phyloP scores from a whole-genome alignment of 2,329 filamentous ascomycete species.

The Sporothrix schenckii region DNA sequence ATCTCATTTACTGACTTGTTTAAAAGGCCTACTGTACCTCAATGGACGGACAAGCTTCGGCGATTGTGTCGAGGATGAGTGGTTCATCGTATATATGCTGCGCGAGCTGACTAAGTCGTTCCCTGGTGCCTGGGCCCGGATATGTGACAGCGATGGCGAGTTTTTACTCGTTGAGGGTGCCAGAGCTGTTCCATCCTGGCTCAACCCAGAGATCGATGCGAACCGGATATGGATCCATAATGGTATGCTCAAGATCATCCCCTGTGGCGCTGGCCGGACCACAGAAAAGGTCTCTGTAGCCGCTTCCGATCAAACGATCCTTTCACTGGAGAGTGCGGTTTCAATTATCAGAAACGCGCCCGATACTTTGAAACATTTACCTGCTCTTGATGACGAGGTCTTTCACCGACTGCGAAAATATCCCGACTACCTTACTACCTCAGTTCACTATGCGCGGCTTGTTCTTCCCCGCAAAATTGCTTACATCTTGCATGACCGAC shows the following conservation, averaged over 20 bases:
- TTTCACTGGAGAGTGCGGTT: conserved; percentile 68
- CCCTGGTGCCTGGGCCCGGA: conserved; percentile 75
- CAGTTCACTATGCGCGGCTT: conserved; percentile 73
- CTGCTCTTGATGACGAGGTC: conserved; percentile 79
- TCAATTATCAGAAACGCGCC: conserved; percentile 60
- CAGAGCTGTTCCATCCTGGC: conserved; percentile 81
- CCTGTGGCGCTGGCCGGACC: not conserved
- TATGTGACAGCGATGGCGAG: conserved; percentile 88
- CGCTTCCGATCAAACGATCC: conserved; percentile 44
- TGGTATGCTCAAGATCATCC: conserved; percentile 48
- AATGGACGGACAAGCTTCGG: conserved; percentile 83
- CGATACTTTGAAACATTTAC: conserved; percentile 67
- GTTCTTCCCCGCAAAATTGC: conserved; percentile 81
- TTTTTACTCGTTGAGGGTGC: conserved; percentile 95
- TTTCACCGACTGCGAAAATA: conserved; percentile 88
- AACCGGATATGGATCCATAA: conserved; percentile 88
- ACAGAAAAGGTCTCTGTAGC: not conserved
- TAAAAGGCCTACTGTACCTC: conserved; percentile 61
- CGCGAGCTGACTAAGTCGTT: conserved; percentile 76
- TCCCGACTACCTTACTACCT: conserved; percentile 71
- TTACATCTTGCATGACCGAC: conserved; percentile 73
- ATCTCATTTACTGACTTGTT: not conserved
- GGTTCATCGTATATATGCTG: conserved; percentile 90
- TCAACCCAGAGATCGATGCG: conserved; percentile 85
- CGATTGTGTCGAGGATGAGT: conserved; percentile 95